A percentile compares a stretch with the other conserved stretches of the same genome.
phyloP scores from a whole-genome alignment of 2,329 filamentous ascomycete genomes.

The Diaporthe vaccinii region DNA sequence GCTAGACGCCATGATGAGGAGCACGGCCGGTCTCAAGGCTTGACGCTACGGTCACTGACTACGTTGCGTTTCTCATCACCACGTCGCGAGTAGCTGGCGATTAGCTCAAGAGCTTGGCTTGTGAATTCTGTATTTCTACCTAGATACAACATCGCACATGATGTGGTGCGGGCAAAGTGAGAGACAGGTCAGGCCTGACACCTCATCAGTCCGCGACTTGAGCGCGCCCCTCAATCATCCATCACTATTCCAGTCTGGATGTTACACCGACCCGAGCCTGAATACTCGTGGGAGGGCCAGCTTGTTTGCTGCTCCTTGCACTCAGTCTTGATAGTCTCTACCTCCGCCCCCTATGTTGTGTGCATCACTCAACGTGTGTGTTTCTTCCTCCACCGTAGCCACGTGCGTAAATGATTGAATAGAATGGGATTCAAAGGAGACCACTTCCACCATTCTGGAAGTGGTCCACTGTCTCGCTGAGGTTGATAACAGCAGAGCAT shows the following conservation, averaged over 20 bases:
- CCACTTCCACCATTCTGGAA: slow-evolving; percentile 22
- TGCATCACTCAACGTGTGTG: slow-evolving; percentile 19
- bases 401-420: slow-evolving; percentile 36
- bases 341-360: neutral
- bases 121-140: slow-evolving; percentile 40
- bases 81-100: neutral
- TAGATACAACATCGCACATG: slow-evolving; percentile 35
- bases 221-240: neutral
- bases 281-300: slow-evolving; percentile 1
- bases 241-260: slow-evolving; percentile 24
- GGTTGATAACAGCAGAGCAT: slow-evolving; percentile 18
- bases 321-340: slow-evolving; percentile 1
- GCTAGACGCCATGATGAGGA: slow-evolving; percentile 30
- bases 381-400: slow-evolving; percentile 17
- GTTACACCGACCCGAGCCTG: neutral
- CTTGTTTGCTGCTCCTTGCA: neutral
- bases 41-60: neutral
- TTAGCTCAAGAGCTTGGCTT: slow-evolving; percentile 37
- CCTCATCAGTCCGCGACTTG: slow-evolving; percentile 8
- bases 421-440: slow-evolving; percentile 33
- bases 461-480: slow-evolving; percentile 19
- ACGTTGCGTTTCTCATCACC: too few species aligned
- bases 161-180: slow-evolving; percentile 27
- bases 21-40: neutral
- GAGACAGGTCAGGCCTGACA: slow-evolving; percentile 13